These are phyloP conservation scores for Ceratocystis cubensis DNA, from an alignment of 2,329 filamentous ascomycete species.

Conservation along the genomic window DNA sequence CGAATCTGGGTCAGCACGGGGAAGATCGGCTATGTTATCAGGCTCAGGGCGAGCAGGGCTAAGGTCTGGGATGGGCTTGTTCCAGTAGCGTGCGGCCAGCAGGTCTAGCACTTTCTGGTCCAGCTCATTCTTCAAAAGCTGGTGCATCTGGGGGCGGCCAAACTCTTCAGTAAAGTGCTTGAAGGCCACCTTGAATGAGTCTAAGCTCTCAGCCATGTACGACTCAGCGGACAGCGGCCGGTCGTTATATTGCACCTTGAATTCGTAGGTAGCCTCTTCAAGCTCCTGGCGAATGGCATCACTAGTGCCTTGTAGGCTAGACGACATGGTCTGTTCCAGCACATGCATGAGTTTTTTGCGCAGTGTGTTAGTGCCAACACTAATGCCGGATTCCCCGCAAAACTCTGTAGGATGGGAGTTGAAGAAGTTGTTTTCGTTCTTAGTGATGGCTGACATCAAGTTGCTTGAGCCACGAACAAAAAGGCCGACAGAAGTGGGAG, in stretches of 20 bases:
- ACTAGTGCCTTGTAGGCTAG: constrained; percentile 75
- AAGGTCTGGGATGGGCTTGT: constrained; percentile 84
- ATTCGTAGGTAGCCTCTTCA: constrained; percentile 94
- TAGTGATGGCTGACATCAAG: constrained; percentile 66
- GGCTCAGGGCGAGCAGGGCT: constrained; percentile 50
- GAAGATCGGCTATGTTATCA: constrained; percentile 63
- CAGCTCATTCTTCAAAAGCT: constrained; percentile 79
- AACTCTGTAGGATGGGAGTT: constrained; percentile 70
- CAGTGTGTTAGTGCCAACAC: constrained; percentile 71
- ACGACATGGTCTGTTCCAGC: constrained; percentile 92
- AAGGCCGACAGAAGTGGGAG: constrained; percentile 56
- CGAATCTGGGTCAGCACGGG: constrained; percentile 73
- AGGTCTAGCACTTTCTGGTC: constrained; percentile 92
- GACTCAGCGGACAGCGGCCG: constrained; percentile 88
- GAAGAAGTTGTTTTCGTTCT: constrained; percentile 83
- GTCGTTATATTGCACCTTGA: constrained; percentile 99
- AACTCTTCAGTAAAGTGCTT: constrained; percentile 86
- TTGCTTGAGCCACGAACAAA: constrained; percentile 76
- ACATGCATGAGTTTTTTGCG: constrained; percentile 96
- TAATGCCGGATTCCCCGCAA: constrained; percentile 57
- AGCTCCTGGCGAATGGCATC: constrained; percentile 90
- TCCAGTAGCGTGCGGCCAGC: constrained; percentile 91
- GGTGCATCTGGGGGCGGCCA: constrained; percentile 75
- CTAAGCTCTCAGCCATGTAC: constrained; percentile 87
- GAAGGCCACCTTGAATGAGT: constrained; percentile 96